Base-by-base conservation (phyloP, 2,329 filamentous ascomycete genomes). In the Alternaria alternata region DNA sequence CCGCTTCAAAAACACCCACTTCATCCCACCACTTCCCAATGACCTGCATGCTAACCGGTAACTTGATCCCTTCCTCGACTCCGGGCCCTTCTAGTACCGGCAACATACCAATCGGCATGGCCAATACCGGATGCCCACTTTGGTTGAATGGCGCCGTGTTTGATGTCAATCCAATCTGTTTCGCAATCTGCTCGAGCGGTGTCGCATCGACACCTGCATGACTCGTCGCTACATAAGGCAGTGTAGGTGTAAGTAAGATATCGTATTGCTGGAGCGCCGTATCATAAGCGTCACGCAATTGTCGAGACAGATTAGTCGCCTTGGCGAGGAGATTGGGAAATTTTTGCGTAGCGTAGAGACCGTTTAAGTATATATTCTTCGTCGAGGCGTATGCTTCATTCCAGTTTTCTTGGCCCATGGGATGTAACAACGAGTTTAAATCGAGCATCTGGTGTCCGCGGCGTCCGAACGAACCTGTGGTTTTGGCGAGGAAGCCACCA, bases 101-200 rank as follows among this genome's bases (percentile, higher is more conserved):
- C 2, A 81, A 74, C 65, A 82, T 80, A 0, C 85, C 85, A 34
- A 85, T 76, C 0, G 85, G 85, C 46, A 87, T 74, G 0, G 82
- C 80, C 63, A 88, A 68, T 0, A 84, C 86, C 0, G 86, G 85
- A 63, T 87, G 85, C 0, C 86, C 86, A 0, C 85, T 87, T 3
- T 84, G 79, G 65, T 88, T 85, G 71, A 88, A 88, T 3, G 83
- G 79, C 9, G 83, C 83, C 5, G 86, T 88, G 63, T 88, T 88
- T 16, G 79, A 81, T 0, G 83, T 86, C 59, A 86, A 68, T 0
- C 86, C 86, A 34, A 87, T 83, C 32, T 83, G 84, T 11, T 82
- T 82, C 52, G 79, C 78, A 47, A 86, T 83, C 18, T 81, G 82
- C 46, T 81, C 79, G 16, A 80, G 71, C 3, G 81, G 81, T 2